phyloP scores from a whole-genome alignment of 208 protist genomes.

The Vickermania ingenoplastis region DNA sequence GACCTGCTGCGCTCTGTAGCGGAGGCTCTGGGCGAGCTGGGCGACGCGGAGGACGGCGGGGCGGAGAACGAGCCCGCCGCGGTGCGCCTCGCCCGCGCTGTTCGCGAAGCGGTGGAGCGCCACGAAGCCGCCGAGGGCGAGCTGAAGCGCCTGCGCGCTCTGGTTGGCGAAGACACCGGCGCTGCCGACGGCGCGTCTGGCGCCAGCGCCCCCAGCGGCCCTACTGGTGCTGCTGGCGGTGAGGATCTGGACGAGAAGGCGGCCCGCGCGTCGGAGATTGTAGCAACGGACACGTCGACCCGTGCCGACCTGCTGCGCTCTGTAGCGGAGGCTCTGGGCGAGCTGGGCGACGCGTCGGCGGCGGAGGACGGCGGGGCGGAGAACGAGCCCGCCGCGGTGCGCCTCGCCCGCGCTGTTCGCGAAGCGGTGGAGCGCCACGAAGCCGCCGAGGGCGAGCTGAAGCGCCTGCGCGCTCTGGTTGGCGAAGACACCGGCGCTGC shows the following conservation, averaged over 20 bases:
- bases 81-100: not conserved
- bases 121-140: no score
- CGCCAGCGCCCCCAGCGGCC: not conserved
- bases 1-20: not conserved
- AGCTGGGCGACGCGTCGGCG: slow-evolving; percentile 10
- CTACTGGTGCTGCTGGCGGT: slow-evolving; percentile 1
- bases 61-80: not conserved
- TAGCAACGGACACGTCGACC: slow-evolving; percentile 13
- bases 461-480: not conserved
- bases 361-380: slow-evolving; percentile 10
- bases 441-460: slow-evolving; percentile 2
- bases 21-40: not conserved
- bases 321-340: slow-evolving; percentile 18
- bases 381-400: slow-evolving; percentile 10
- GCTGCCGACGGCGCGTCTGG: not conserved
- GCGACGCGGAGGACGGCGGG: not conserved
- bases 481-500: not conserved
- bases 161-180: not conserved
- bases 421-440: not conserved
- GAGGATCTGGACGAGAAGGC: not conserved
- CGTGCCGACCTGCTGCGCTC: slow-evolving; percentile 18
- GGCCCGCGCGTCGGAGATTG: not conserved
- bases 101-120: not conserved
- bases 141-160: no score
- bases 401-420: not conserved